Percentiles rank a stretch among this genome's conserved stretches.
Conservation (phyloP, 805 yeast genomes). For the Jamesozyma spencerorum region DNA sequence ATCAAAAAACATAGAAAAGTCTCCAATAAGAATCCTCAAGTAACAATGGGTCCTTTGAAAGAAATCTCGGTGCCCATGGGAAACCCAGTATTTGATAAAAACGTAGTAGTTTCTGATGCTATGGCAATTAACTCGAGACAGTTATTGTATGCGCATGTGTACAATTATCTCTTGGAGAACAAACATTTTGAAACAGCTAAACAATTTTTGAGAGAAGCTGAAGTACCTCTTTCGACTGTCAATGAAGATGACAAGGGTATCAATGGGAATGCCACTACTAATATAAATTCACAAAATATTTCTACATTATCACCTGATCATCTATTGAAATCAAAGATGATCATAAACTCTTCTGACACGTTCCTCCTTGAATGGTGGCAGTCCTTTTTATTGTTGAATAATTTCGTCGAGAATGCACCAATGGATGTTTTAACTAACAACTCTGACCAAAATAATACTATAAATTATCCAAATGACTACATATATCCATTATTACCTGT, state of each 20-base stretch:
- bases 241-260: conserved; percentile 5
- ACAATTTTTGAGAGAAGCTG: conserved; percentile 37
- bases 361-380: conserved; percentile 53
- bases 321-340: conserved; percentile 27
- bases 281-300: conserved; percentile 18
- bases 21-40: neutral
- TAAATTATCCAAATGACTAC: conserved; percentile 1
- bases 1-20: neutral
- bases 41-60: too few species aligned
- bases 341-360: conserved; percentile 37
- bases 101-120: conserved; percentile 33
- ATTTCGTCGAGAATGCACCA: conserved; percentile 33
- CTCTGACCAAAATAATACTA: too few species aligned
- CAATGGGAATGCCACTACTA: conserved; percentile 9
- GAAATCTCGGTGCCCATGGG: neutral
- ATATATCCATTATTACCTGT: conserved; percentile 8
- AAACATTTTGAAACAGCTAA: conserved; percentile 43
- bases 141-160: conserved; percentile 43
- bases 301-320: conserved; percentile 5
- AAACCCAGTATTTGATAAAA: conserved; percentile 8
- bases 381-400: conserved; percentile 39
- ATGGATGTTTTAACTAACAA: conserved; percentile 15
- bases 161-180: conserved; percentile 40
- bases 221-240: conserved; percentile 30
- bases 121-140: conserved; percentile 42